Evolutionary conservation across 495 filamentous ascomycete genomes (phyloP), one percentile per base, ranked within the genome.

Genomic region (Xylaria scruposa): DNA sequence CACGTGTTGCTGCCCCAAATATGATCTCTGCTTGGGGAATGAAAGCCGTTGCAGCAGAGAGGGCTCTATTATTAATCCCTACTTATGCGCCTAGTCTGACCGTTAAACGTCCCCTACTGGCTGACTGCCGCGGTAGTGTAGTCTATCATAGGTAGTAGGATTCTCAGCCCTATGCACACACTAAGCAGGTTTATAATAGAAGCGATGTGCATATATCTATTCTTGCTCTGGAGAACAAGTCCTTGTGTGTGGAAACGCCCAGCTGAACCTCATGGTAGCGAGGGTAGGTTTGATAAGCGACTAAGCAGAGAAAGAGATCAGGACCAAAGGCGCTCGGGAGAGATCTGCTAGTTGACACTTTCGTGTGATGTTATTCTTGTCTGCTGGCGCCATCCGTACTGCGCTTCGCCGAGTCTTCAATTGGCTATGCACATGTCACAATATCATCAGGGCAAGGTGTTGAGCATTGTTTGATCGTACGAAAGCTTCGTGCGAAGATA

Each of bases 161-260:
- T 68, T 58, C 40, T 58, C 65, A 68, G 65, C 65, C 65, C 40
- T 58, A 68, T 56, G 29, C 47, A 68, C 0, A 1, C 19, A 49
- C 46, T 42, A 42, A 58, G 17, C 47, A 56, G 15, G 21, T 36
- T 44, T 54, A 56, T 19, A 46, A 44, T 54, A 29, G 36, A 24
- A 6, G 42, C 29, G 12, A 21, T 21, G 33, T 68, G 67, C 51
- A 21, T 33, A 40, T 33, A 53, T 47, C 53, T 68, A 68, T 68
- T 68, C 40, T 59, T 9, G 51, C 47, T 29, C 53, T 51, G 7
- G 24, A 36, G 6, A 36, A 26, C 29, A 66, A 44, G 21, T 38
- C 31, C 10, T 21, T 21, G 33, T 21, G 21, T 38, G 21, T 38
- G 21, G 36, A 21, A 62, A 62, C 24, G 6, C n/a, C 38, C 1